These are phyloP conservation scores for Tylopilus sp. DNA, from an alignment of 768 basidiomycete genomes.

Conservation along the genomic window DNA sequence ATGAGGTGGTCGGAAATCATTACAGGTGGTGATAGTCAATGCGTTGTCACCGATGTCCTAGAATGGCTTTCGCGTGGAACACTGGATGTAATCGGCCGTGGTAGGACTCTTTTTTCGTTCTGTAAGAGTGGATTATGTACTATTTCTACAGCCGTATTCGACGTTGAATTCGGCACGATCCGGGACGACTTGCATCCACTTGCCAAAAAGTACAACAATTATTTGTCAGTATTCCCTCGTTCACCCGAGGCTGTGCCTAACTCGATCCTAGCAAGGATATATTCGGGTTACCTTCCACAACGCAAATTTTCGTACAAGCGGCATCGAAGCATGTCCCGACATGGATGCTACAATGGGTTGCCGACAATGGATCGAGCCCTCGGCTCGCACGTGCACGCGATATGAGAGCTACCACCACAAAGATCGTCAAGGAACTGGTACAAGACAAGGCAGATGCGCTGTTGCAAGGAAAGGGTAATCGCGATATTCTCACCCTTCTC, in stretches of 20 bases:
- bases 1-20: neutral
- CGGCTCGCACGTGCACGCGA: neutral
- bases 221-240: neutral
- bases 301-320: slow-evolving; percentile 4
- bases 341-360: neutral
- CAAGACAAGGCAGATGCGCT: slow-evolving; percentile 5
- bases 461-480: neutral
- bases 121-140: neutral
- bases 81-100: neutral
- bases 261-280: neutral
- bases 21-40: neutral
- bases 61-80: neutral
- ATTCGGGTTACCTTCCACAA: neutral
- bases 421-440: slow-evolving; percentile 1
- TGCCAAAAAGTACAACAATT: neutral
- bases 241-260: neutral
- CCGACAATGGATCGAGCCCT: neutral
- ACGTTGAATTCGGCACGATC: neutral
- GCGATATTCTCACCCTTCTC: slow-evolving; percentile 31
- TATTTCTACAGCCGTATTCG: neutral
- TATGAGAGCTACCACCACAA: neutral
- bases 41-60: neutral
- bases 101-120: neutral
- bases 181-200: neutral
- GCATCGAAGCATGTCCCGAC: slow-evolving; percentile 5